Evolutionary conservation across 2,329 filamentous ascomycete genomes (phyloP), one percentile per base, ranked within the genome.

Genomic region (Aspergillus ustus): DNA sequence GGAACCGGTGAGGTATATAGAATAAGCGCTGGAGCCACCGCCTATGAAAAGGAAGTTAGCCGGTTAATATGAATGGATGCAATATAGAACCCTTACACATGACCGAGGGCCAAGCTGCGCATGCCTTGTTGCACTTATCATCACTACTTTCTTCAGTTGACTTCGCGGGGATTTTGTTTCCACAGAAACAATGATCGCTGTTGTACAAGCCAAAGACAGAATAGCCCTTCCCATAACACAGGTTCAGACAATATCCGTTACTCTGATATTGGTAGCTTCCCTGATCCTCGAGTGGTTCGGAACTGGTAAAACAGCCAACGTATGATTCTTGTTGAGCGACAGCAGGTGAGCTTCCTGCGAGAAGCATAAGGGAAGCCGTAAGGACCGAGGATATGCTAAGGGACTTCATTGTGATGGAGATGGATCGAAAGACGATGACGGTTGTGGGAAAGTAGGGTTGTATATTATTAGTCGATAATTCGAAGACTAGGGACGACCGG

Each of bases 151-250:
- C 83, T 62, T 88, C 73, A 45, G 80, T 79, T 17, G 79, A 79
- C 44, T 80, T 70, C 17, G 87, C 81, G 0, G 93, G 93, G 52
- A 93, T 83, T 61, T 82, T 77, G 65, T 87, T 79, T 62, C 92
- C 93, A 71, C 93, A 96, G 70, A 82, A 91, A 78, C 93, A 97
- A 65, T 86, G 77, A 19, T 82, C 80, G 17, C 85, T 85, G 19
- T 83, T 82, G 7, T 83, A 85, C 49, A 91, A 78, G 34, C 83
- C 91, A 69, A 89, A 86, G 7, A 92, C 89, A 1, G 82, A 80
- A 40, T 84, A 81, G 7, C 80, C 70, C 0, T 76, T 70, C 2
- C 76, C 69, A 25, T 80, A 69, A 71, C 87, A 89, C 64, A 79
- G 73, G 20, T 75, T 68, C 65, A 85, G 82, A 67, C 87, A 89